Percentiles rank a stretch among this genome's conserved stretches.
phyloP scores from a whole-genome alignment of 176 grass and related monocot species.

The Phragmites australis region DNA sequence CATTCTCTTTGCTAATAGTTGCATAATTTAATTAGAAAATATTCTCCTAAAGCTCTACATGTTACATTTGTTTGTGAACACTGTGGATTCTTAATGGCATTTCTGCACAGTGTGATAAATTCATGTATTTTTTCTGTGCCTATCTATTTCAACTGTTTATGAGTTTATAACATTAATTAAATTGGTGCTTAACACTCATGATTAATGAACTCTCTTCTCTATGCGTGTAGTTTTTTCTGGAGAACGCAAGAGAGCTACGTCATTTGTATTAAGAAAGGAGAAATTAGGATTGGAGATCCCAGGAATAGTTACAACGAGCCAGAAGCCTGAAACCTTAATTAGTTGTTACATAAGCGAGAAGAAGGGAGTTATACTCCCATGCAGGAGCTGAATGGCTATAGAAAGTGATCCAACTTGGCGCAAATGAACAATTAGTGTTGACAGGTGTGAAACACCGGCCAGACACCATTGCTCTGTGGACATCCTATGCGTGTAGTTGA shows the following conservation, averaged over 20 bases:
- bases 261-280: no score
- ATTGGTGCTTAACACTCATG: background rate
- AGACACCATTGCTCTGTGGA: no score
- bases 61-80: background rate
- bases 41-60: background rate
- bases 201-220: background rate
- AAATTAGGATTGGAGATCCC: no score
- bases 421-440: no score
- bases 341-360: no score
- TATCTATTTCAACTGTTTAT: background rate
- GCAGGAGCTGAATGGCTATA: no score
- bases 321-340: no score
- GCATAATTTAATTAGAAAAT: background rate
- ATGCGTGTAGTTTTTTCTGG: background rate
- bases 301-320: no score
- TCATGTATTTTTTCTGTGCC: background rate
- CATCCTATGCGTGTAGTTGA: constrained; percentile 51
- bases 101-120: background rate
- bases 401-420: no score
- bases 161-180: background rate
- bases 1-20: constrained; percentile 17
- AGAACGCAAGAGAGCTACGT: no score
- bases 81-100: background rate
- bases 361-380: no score
- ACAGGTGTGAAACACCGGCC: no score